Evolutionary conservation across 2,329 filamentous ascomycete species (phyloP).

Genomic region (Basipetospora chlamydospora): DNA sequence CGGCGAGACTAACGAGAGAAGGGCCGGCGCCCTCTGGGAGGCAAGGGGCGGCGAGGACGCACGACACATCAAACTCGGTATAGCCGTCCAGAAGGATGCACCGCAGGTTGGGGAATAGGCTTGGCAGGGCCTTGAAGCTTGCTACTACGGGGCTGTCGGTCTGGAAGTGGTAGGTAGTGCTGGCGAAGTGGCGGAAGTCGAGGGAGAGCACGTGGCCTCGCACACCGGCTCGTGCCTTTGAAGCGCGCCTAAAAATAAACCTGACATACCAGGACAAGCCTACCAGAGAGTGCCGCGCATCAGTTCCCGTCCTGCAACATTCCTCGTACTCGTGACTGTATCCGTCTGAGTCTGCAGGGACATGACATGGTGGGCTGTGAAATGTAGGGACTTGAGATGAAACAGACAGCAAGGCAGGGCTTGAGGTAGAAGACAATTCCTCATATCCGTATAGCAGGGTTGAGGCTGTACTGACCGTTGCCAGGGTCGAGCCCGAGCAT

Average conservation of each 20-base stretch:
- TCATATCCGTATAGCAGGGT: no score
- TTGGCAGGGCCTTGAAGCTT: conserved; percentile 23
- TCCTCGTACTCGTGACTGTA: no score
- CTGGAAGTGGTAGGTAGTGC: conserved; percentile 24
- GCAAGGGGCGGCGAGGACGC: conserved; percentile 9
- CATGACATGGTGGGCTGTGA: no score
- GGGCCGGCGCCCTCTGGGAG: conserved; percentile 9
- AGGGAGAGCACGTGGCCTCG: conserved; percentile 29
- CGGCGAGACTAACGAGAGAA: conserved; percentile 29
- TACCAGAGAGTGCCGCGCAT: no score
- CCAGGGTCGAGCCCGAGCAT: conserved; percentile 25
- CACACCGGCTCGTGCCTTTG: conserved; percentile 19
- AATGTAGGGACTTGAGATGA: no score
- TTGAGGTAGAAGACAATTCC: no score
- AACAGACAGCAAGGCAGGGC: no score
- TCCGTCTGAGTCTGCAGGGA: no score
- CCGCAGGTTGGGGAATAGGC: conserved; percentile 26
- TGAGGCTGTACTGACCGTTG: conserved; percentile 24
- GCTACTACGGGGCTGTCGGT: conserved; percentile 22
- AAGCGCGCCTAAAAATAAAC: conserved; percentile 26
- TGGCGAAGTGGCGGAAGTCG: conserved; percentile 30
- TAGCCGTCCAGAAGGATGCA: conserved; percentile 35
- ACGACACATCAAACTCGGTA: conserved; percentile 25
- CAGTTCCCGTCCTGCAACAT: no score
- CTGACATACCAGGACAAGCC: conserved; percentile 33